A percentile compares a stretch with the other conserved stretches of the same genome.
These are phyloP conservation scores for Sphaerosporella brunnea DNA, from an alignment of 495 filamentous ascomycete species.

Conservation along the genomic window DNA sequence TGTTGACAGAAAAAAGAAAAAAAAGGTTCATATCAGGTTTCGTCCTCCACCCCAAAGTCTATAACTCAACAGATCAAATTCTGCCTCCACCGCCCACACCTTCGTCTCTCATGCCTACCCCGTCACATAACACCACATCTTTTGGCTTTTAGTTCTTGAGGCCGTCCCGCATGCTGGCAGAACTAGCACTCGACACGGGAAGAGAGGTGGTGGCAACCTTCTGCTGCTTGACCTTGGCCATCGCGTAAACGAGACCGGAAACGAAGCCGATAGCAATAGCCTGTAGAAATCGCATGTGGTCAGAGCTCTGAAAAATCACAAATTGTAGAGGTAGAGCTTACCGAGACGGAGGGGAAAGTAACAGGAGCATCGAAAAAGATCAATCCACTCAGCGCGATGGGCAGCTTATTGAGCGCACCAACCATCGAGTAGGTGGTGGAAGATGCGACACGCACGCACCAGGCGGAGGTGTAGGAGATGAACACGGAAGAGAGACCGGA, in stretches of 20 bases:
- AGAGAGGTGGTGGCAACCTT: slow-evolving; percentile 43
- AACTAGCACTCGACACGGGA: slow-evolving; percentile 70
- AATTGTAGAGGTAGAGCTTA: slow-evolving; percentile 16
- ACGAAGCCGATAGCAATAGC: slow-evolving; percentile 81
- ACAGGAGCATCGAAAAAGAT: slow-evolving; percentile 90
- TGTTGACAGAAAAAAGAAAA: slow-evolving; percentile 9
- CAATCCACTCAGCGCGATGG: slow-evolving; percentile 75
- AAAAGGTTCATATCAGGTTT: not conserved
- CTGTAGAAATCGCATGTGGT: slow-evolving; percentile 26
- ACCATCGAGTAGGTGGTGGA: slow-evolving; percentile 98
- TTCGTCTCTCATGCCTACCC: too few species aligned
- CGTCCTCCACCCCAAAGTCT: not conserved
- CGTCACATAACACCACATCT: too few species aligned
- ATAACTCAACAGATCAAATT: too few species aligned
- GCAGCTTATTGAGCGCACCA: slow-evolving; percentile 92
- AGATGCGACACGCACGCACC: slow-evolving; percentile 93
- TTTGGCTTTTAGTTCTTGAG: slow-evolving; percentile 23
- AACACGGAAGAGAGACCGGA: slow-evolving; percentile 88
- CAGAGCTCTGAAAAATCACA: too few species aligned
- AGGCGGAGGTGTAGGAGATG: slow-evolving; percentile 96
- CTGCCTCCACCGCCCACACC: too few species aligned
- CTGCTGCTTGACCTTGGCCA: slow-evolving; percentile 75
- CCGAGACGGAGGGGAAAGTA: slow-evolving; percentile 64
- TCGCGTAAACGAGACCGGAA: slow-evolving; percentile 79
- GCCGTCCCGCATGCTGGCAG: slow-evolving; percentile 79